phyloP scores from a whole-genome alignment of 139 green algal genomes.

The Zygnema cylindricum region DNA sequence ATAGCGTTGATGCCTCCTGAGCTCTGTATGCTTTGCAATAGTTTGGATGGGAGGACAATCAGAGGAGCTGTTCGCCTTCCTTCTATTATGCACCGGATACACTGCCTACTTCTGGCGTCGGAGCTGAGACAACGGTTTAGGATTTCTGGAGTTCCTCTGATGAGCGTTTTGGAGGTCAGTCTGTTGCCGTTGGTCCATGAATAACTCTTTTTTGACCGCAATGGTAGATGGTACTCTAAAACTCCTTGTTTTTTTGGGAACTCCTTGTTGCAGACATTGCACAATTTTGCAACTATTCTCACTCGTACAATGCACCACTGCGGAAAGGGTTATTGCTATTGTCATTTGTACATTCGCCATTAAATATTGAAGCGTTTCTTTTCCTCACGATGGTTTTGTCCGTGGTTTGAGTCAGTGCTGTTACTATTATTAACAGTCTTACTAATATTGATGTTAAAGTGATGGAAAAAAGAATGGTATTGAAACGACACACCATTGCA shows the following conservation, averaged over 20 bases:
- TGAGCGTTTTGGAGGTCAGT: constrained; percentile 5
- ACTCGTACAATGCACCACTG: neutral
- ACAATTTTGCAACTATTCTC: neutral
- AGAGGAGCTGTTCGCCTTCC: constrained; percentile 16
- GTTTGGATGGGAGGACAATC: neutral
- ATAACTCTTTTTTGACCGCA: neutral
- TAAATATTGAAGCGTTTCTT: no score
- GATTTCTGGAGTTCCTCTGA: neutral
- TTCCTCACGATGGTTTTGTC: no score
- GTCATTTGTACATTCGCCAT: neutral
- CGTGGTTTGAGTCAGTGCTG: no score
- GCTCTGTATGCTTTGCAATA: neutral
- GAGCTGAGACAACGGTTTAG: neutral
- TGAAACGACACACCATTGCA: no score
- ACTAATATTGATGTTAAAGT: no score
- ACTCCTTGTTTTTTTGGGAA: neutral
- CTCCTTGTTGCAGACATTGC: neutral
- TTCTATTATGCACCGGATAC: constrained; percentile 6
- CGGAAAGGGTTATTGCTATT: neutral
- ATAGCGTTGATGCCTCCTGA: constrained; percentile 8
- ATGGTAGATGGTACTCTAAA: neutral
- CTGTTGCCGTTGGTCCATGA: neutral
- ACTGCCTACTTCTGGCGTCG: constrained; percentile 14
- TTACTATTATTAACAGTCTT: no score
- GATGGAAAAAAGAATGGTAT: no score